Evolutionary conservation across 371 early-diverging fungal species (phyloP), one percentile per base, ranked within the genome.

Genomic region (Mortierella sp.): DNA sequence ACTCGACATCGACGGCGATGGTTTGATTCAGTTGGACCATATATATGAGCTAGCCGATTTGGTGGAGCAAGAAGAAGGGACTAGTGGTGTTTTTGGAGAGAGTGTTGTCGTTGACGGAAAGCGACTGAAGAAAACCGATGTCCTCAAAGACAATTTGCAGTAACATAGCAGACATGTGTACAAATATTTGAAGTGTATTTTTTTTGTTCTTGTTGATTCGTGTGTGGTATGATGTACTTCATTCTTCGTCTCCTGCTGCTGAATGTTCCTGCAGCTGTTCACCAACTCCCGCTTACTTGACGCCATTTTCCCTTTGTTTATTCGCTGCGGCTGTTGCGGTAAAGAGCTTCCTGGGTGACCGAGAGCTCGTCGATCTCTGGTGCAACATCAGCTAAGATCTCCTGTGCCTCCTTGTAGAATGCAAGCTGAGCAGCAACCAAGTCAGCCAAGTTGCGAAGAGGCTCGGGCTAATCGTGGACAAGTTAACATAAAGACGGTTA

Each of bases 331-430:
- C 93, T 89, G 85, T 92, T 90, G 78, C 94, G 92, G 85, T 95
- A 96, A 63, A 96, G 83, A 2, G 97, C 94, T 77, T 98, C 97
- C 85, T 97, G 97, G 5, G 97, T 97, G 44, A 95, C 94, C 77
- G 95, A 93, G 77, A 97, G 95, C 90, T 98, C 97, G 81, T 97
- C 97, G 65, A 98, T 93, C 85, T 98, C 97, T 4, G 97, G 97
- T 29, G 93, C 92, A 58, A 97, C 87, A 72, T 96, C 97, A 27
- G 93, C 83, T 81, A 98, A 87, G 21, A 94, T 81, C 72, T 95
- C 95, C 71, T 94, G 93, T 8, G 95, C 95, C 86, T 94, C 94
- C 89, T 96, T 95, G 90, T 93, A 96, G 90, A 93, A 97, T n/a
- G 89, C 90, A 46, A 96, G 90, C 88, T 98, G 97, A 21, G 96